These are phyloP conservation scores for Stagonosporopsis cucurbitacearum DNA, from an alignment of 2,329 filamentous ascomycete species.

Conservation along the genomic window DNA sequence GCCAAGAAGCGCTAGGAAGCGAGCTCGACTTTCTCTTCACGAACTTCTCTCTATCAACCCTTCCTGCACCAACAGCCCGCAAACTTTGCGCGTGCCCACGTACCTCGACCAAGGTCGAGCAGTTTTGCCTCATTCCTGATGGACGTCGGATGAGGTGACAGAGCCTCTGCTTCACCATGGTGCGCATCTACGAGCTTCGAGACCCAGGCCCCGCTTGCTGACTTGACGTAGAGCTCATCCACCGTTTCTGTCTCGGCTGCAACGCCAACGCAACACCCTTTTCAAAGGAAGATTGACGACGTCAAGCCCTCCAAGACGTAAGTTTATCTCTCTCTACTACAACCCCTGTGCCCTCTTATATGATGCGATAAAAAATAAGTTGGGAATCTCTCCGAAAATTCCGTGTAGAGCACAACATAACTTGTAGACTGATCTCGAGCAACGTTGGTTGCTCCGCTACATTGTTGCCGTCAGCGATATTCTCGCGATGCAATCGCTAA, in stretches of 20 bases:
- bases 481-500: conserved; percentile 25
- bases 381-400: conserved; percentile 99
- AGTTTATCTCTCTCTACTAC: conserved; percentile 43
- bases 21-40: conserved; percentile 37
- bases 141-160: conserved; percentile 45
- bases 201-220: conserved; percentile 17
- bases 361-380: conserved; percentile 84
- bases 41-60: conserved; percentile 28
- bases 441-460: conserved; percentile 23
- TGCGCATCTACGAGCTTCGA: conserved; percentile 24
- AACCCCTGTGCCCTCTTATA: conserved; percentile 53
- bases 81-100: conserved; percentile 40
- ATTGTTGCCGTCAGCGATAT: not conserved
- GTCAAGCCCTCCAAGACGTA: conserved; percentile 91
- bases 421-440: conserved; percentile 71
- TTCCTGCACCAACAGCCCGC: conserved; percentile 32
- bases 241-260: conserved; percentile 75
- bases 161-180: conserved; percentile 45
- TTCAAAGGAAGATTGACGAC: conserved; percentile 82
- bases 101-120: conserved; percentile 44
- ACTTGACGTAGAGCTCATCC: conserved; percentile 62
- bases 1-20: conserved; percentile 34
- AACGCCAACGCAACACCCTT: conserved; percentile 73
- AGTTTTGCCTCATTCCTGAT: conserved; percentile 39
- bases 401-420: conserved; percentile 89